Evolutionary conservation across 2,329 filamentous ascomycete species (phyloP).

Genomic region (Trichoderma oligosporum): DNA sequence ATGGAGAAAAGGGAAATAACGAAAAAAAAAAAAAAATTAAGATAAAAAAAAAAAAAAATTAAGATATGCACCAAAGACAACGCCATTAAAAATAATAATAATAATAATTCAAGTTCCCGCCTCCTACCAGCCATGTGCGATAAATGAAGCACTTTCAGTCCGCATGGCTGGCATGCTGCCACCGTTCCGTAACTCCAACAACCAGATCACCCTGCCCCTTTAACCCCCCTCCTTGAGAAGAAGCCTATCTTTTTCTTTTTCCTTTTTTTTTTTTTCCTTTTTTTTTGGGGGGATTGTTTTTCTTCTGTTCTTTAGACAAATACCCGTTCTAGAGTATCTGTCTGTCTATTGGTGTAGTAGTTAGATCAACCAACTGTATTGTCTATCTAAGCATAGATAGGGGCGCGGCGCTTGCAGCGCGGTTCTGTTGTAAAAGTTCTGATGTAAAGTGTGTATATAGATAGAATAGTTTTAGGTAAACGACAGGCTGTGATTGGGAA

Average conservation of each 20-base stretch:
- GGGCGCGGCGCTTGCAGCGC: background rate
- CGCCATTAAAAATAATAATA: background rate
- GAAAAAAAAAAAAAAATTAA: background rate
- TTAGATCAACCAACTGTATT: background rate
- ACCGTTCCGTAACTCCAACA: slow-evolving; percentile 16
- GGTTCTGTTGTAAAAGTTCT: no score
- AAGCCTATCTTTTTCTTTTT: background rate
- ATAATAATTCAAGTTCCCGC: background rate
- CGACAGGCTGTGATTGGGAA: no score
- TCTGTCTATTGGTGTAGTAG: background rate
- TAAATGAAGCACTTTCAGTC: slow-evolving; percentile 22
- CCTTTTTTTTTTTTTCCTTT: background rate
- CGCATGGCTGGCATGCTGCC: slow-evolving; percentile 18
- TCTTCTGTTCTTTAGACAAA: background rate
- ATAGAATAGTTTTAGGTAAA: background rate
- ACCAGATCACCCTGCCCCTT: background rate
- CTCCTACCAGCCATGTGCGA: slow-evolving; percentile 19
- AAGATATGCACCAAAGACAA: background rate
- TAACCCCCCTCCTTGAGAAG: background rate
- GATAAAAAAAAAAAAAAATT: background rate
- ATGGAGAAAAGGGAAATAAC: background rate
- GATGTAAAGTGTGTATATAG: no score
- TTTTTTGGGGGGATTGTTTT: background rate
- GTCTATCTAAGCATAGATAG: background rate
- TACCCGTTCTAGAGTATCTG: background rate